Percentiles rank a stretch among this genome's conserved stretches.
Evolutionary conservation across 805 yeast genomes (phyloP).

Genomic region (Kockiozyma suomiensis): DNA sequence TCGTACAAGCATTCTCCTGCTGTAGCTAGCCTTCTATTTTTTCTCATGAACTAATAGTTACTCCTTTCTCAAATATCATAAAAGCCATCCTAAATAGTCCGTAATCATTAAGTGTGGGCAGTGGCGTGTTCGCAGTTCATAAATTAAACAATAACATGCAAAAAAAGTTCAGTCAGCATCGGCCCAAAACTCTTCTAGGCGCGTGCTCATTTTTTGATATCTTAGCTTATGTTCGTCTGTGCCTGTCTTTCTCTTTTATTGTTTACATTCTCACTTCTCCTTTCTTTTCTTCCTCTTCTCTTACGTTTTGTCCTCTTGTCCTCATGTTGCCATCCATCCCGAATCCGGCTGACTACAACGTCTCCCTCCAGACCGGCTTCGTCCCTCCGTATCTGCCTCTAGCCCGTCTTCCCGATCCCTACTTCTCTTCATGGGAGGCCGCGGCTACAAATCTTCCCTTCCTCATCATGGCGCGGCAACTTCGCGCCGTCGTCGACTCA

Average conservation of each 20-base stretch:
- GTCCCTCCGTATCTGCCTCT: conserved; percentile 72
- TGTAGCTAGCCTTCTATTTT: too few relatives aligned
- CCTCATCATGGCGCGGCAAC: conserved; percentile 62
- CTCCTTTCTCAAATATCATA: too few relatives aligned
- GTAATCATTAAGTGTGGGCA: too few relatives aligned
- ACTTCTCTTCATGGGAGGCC: conserved; percentile 77
- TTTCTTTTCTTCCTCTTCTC: neutral
- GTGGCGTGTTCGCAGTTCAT: neutral
- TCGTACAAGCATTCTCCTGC: neutral
- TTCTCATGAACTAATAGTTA: too few relatives aligned
- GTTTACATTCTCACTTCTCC: neutral
- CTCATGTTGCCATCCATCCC: conserved; percentile 47
- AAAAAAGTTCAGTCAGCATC: neutral
- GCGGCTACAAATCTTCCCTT: conserved; percentile 70
- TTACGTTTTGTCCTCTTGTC: neutral
- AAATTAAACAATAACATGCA: neutral
- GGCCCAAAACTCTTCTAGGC: neutral
- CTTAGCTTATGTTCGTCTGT: neutral
- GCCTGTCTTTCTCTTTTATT: neutral
- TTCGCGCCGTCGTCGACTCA: conserved; percentile 63
- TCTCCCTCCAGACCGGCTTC: conserved; percentile 74
- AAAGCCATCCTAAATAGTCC: too few relatives aligned
- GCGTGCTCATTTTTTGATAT: conserved; percentile 6
- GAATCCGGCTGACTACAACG: conserved; percentile 62
- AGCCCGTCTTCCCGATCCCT: conserved; percentile 57